Evolutionary conservation across 140 eudicot genomes (phyloP), one percentile per base, ranked within the genome.

Genomic region (Erigeron philadelphicus): DNA sequence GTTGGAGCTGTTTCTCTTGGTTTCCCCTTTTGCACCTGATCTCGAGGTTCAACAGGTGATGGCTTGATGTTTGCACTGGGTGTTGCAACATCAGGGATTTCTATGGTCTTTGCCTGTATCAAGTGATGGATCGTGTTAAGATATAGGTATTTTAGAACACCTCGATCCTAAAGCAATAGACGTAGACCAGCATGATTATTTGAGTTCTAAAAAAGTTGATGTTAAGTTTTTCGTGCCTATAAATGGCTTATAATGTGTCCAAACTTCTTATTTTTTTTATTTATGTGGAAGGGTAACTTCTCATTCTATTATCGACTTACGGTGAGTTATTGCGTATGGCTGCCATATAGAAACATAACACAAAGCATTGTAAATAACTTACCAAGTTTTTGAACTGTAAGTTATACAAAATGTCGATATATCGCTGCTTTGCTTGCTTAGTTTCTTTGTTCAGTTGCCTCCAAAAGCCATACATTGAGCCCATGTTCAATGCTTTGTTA

Each of bases 401-500:
- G 72, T 84, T 83, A 44, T 85, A 88, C 70, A 90, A 77, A 43
- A 90, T 64, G 50, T 90, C 90, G 8, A 90, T 60, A 64, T 89
- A 94, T 82, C 89, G 76, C 56, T 85, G 89, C 80, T 89, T 94
- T 0, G 95, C 94, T 54, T 83, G 88, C 77, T 89, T 94, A 74
- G 79, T 84, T 45, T 84, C 89, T 79, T 83, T 85, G 84, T 82
- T 87, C 46, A 94, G 1, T 72, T 80, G 84, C 72, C 72, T 89
- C 99, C 99, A 94, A 76, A 89, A 77, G 3, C 86, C 90, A 55
- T 94, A 87, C 58, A 80, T 80, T 19, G 85, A 78, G 25, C 97
- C 95, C 97, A 94, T 89, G 72, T 86, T 87, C 86, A 94, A 67
- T 9, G 83, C 86, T 72, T 85, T 89, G 76, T 81, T 89, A 35